phyloP scores from a whole-genome alignment of 2,329 filamentous ascomycete species.

The Chaetothyriales sp. region DNA sequence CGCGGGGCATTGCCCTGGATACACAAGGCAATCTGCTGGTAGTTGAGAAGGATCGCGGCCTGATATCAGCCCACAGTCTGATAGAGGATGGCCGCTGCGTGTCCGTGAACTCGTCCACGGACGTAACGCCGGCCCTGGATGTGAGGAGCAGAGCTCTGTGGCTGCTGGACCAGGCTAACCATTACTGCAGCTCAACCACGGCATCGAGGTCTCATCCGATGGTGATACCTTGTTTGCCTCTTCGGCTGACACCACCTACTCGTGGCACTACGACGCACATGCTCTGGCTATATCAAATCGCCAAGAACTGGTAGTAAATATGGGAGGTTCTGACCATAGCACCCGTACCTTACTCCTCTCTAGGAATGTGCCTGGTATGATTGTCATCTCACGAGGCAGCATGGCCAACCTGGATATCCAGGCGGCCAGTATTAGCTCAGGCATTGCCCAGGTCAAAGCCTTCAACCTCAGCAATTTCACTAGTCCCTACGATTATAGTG shows the following conservation, averaged over 20 bases:
- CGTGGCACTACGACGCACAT: slow-evolving; percentile 51
- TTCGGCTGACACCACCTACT: slow-evolving; percentile 43
- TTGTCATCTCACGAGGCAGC: slow-evolving; percentile 55
- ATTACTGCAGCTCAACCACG: slow-evolving; percentile 32
- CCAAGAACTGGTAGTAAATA: slow-evolving; percentile 45
- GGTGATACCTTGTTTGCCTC: slow-evolving; percentile 43
- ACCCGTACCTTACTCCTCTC: slow-evolving; percentile 56
- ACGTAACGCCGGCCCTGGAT: slow-evolving; percentile 9
- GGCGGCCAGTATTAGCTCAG: slow-evolving; percentile 39
- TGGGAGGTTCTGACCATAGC: slow-evolving; percentile 48
- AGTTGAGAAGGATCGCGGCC: slow-evolving; percentile 28
- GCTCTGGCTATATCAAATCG: slow-evolving; percentile 34
- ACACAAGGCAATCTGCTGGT: slow-evolving; percentile 35
- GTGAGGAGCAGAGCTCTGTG: slow-evolving; percentile 6
- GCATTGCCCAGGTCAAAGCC: slow-evolving; percentile 54
- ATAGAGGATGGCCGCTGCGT: slow-evolving; percentile 24
- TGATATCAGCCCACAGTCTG: slow-evolving; percentile 27
- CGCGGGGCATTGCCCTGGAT: slow-evolving; percentile 37
- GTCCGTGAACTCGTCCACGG: slow-evolving; percentile 11
- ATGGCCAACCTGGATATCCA: slow-evolving; percentile 46
- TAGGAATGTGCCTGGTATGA: slow-evolving; percentile 37
- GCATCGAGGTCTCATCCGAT: slow-evolving; percentile 36
- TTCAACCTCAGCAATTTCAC: slow-evolving; percentile 39
- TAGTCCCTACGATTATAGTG: slow-evolving; percentile 35
- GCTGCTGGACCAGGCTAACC: slow-evolving; percentile 3